These are phyloP conservation scores for Triticum aestivum DNA, from an alignment of 176 grass and related monocot species.

Conservation along the genomic window DNA sequence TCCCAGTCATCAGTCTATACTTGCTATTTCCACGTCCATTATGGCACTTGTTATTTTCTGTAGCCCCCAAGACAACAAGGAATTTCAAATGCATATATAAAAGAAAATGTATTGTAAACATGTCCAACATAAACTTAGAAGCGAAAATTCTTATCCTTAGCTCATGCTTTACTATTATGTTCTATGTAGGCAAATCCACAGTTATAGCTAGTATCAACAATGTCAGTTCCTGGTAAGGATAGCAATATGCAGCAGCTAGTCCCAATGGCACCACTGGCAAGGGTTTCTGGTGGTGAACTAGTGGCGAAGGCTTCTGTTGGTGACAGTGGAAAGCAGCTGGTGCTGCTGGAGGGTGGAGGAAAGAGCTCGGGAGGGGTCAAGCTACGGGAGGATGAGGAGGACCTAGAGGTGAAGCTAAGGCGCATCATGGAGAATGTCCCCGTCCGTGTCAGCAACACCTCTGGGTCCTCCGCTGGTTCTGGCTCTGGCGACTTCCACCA, in stretches of 20 bases:
- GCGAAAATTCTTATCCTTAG: neutral
- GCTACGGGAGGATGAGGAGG: conserved; percentile 86
- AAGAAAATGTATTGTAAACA: neutral
- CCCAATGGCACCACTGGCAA: conserved; percentile 31
- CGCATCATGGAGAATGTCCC: conserved; percentile 93
- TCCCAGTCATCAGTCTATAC: neutral
- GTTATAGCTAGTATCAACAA: conserved; percentile 8
- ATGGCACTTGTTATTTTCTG: neutral
- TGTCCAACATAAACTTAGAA: neutral
- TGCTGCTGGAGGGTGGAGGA: conserved; percentile 36
- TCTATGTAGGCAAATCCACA: neutral
- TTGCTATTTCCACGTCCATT: neutral
- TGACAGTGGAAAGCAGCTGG: conserved; percentile 46
- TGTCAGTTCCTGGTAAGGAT: conserved; percentile 50
- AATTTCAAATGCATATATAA: neutral
- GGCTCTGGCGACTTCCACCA: conserved; percentile 98
- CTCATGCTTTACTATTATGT: neutral
- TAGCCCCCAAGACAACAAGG: neutral
- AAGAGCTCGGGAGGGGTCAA: conserved; percentile 54
- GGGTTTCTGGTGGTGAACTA: conserved; percentile 31
- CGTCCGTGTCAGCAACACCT: conserved; percentile 86
- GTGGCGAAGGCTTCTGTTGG: conserved; percentile 25
- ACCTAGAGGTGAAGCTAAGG: conserved; percentile 89
- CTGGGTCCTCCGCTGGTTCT: conserved; percentile 85
- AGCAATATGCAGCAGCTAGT: conserved; percentile 60